Evolutionary conservation across 2,329 filamentous ascomycete genomes (phyloP).

Genomic region (Chrysoporthe puriensis): DNA sequence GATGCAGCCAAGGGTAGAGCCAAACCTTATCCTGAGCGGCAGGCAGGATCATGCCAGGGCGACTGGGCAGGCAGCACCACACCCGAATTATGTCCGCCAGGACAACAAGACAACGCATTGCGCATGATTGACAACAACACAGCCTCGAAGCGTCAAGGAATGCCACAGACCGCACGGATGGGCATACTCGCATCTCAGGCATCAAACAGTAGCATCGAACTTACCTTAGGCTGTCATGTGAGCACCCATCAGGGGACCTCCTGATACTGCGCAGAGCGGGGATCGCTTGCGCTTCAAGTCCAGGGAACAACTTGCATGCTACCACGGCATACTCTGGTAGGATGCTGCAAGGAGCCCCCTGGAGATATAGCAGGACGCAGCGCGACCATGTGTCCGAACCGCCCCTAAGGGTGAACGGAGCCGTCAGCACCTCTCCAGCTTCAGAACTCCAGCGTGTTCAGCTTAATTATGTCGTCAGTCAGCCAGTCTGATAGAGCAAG

Average conservation of each 20-base stretch:
- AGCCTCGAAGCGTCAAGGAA: not conserved
- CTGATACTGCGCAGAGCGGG: not conserved
- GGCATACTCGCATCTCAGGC: not conserved
- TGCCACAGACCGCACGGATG: conserved; percentile 1
- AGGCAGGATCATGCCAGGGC: not conserved
- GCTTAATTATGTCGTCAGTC: not conserved
- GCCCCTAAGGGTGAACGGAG: too few relatives aligned
- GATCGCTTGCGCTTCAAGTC: not conserved
- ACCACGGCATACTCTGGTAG: too few relatives aligned
- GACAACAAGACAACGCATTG: not conserved
- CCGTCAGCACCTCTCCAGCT: too few relatives aligned
- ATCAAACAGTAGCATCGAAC: not conserved
- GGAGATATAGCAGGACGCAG: too few relatives aligned
- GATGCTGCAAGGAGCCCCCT: too few relatives aligned
- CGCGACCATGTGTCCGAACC: too few relatives aligned
- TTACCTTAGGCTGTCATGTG: not conserved
- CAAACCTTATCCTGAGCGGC: conserved; percentile 15
- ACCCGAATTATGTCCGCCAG: not conserved
- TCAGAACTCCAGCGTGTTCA: too few relatives aligned
- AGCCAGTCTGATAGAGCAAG: not conserved
- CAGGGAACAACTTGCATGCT: not conserved
- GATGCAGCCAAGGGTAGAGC: not conserved
- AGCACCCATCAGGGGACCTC: not conserved
- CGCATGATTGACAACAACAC: conserved; percentile 1
- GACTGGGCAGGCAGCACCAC: conserved; percentile 2